Conservation (phyloP, 1,139 yeast genomes). For the Magnusiomyces tetraspermus region DNA sequence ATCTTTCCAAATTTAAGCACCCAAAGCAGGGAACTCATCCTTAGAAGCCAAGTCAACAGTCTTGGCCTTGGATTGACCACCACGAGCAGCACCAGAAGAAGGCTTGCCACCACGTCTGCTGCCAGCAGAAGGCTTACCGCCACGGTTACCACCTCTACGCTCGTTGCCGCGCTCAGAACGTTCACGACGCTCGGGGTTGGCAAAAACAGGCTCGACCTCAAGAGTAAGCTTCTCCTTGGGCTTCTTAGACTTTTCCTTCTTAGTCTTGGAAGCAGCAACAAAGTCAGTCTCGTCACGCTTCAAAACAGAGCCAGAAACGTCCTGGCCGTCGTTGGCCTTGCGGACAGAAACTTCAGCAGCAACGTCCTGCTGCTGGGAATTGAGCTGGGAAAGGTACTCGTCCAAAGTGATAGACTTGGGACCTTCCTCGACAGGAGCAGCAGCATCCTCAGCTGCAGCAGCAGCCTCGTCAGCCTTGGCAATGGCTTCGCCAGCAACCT, state of each 20-base stretch:
- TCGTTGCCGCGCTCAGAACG: constrained; percentile 13
- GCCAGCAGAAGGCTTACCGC: too few species aligned
- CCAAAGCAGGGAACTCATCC: constrained; percentile 29
- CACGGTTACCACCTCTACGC: constrained; percentile 21
- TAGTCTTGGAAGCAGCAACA: constrained; percentile 43
- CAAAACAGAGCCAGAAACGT: constrained; percentile 32
- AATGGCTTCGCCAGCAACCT: constrained; percentile 53
- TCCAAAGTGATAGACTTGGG: constrained; percentile 48
- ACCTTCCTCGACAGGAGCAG: constrained; percentile 31
- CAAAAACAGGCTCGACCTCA: constrained; percentile 53
- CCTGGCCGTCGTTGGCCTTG: constrained; percentile 53
- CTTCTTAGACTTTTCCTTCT: constrained; percentile 39
- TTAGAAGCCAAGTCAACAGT: constrained; percentile 23
- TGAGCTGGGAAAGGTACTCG: constrained; percentile 61
- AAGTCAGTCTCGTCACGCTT: constrained; percentile 39
- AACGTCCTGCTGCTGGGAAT: constrained; percentile 34
- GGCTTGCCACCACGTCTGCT: too few species aligned
- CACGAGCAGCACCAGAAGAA: constrained; percentile 22
- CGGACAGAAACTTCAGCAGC: constrained; percentile 34
- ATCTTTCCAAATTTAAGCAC: constrained; percentile 3
- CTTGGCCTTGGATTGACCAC: constrained; percentile 14
- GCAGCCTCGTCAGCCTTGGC: constrained; percentile 44
- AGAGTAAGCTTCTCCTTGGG: constrained; percentile 59
- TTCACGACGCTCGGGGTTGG: constrained; percentile 34
- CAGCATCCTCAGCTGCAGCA: constrained; percentile 30